A percentile compares a stretch with the other conserved stretches of the same genome.
Conservation (phyloP, 148 eudicot species). For the Cornus suecica region DNA sequence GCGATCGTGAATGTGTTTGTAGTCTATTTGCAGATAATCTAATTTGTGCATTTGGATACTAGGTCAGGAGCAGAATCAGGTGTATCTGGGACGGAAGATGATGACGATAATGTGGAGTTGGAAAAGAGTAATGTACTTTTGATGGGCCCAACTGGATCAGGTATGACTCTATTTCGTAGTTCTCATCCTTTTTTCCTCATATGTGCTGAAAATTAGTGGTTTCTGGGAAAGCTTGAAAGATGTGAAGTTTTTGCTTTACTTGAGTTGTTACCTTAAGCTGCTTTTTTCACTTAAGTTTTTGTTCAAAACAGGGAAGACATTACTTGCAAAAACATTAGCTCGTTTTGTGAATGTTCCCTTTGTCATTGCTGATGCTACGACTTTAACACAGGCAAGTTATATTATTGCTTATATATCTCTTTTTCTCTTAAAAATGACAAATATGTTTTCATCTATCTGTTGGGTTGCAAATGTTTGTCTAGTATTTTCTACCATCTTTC, state of each 20-base stretch:
- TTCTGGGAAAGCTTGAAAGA: background rate
- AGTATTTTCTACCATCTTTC: background rate
- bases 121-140: conserved; percentile 88
- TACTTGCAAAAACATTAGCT: conserved; percentile 92
- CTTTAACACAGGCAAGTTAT: conserved; percentile 76
- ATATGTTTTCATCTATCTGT: background rate
- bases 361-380: conserved; percentile 93
- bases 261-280: background rate
- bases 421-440: background rate
- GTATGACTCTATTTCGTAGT: conserved; percentile 26
- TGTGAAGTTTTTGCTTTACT: background rate
- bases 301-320: conserved; percentile 74
- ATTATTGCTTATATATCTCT: background rate
- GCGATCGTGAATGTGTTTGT: background rate
- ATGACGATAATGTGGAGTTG: conserved; percentile 71
- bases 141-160: conserved; percentile 98
- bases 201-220: background rate
- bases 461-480: background rate
- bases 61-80: conserved; percentile 64
- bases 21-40: background rate
- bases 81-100: conserved; percentile 34
- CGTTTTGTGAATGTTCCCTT: conserved; percentile 91
- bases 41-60: conserved; percentile 26
- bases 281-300: conserved; percentile 12
- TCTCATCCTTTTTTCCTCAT: background rate